Percentiles rank a stretch among this genome's conserved stretches.
These are phyloP conservation scores for Cyathus striatus DNA, from an alignment of 768 basidiomycete genomes.

Conservation along the genomic window DNA sequence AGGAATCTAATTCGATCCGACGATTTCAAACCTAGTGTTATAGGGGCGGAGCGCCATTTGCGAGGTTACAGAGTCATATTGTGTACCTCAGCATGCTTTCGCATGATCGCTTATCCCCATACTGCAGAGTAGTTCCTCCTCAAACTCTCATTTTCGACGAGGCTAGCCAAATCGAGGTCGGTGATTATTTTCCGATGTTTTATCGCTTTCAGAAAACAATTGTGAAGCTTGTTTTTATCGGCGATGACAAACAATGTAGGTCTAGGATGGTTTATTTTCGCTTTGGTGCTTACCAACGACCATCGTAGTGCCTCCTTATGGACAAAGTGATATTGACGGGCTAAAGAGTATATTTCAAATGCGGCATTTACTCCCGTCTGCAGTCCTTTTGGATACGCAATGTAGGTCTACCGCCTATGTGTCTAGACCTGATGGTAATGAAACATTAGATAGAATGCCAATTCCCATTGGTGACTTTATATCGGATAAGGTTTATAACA, in stretches of 20 bases:
- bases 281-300: conserved; percentile 9
- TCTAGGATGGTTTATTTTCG: conserved; percentile 16
- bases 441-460: conserved; percentile 63
- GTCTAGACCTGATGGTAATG: too few species aligned
- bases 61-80: conserved; percentile 48
- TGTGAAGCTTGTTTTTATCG: conserved; percentile 44
- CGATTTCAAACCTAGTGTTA: conserved; percentile 13
- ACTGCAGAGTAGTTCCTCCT: conserved; percentile 26
- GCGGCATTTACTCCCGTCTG: conserved; percentile 33
- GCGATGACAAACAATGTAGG: conserved; percentile 49
- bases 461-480: conserved; percentile 57
- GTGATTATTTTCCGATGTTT: conserved; percentile 38
- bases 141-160: conserved; percentile 45
- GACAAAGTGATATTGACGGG: conserved; percentile 42
- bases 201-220: conserved; percentile 25
- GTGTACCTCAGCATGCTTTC: conserved; percentile 69
- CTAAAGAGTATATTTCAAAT: conserved; percentile 63
- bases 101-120: conserved; percentile 13
- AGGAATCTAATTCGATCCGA: conserved; percentile 45
- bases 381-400: conserved; percentile 53
- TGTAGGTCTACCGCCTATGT: conserved; percentile 49
- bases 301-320: conserved; percentile 58
- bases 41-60: conserved; percentile 20
- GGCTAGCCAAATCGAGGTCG: conserved; percentile 51
- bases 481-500: conserved; percentile 51